Evolutionary conservation across 2,329 filamentous ascomycete genomes (phyloP).

Genomic region (Cladosporium sp.): DNA sequence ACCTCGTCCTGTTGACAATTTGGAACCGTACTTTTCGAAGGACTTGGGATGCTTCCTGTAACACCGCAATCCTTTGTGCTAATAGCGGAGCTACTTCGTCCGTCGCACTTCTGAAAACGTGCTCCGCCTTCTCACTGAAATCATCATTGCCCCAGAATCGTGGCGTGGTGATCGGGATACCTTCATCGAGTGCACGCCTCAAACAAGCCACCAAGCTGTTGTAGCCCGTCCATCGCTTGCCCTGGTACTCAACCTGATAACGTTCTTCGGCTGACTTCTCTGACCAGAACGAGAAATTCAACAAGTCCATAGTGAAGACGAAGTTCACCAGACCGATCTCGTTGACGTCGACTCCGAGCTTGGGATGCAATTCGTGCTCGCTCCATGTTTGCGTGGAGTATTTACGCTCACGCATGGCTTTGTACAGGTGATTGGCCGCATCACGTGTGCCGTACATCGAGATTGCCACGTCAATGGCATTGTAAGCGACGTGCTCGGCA

Average conservation of each 20-base stretch:
- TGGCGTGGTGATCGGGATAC: conserved; percentile 84
- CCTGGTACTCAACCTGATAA: conserved; percentile 80
- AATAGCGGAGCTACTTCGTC: conserved; percentile 80
- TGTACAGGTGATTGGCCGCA: conserved; percentile 76
- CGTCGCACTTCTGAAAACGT: conserved; percentile 84
- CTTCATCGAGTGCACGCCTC: conserved; percentile 85
- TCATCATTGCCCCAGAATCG: conserved; percentile 66
- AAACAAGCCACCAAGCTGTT: conserved; percentile 89
- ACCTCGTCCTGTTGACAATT: background rate
- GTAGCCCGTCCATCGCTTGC: conserved; percentile 86
- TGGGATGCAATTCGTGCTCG: conserved; percentile 85
- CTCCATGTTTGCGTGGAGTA: conserved; percentile 88
- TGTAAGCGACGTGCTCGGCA: conserved; percentile 86
- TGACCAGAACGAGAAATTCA: conserved; percentile 98
- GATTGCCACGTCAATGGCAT: conserved; percentile 88
- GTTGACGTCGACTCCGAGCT: conserved; percentile 42
- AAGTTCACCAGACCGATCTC: conserved; percentile 64
- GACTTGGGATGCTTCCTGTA: conserved; percentile 64
- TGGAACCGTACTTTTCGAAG: conserved; percentile 56
- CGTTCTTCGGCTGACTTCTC: conserved; percentile 67
- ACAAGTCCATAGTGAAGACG: conserved; percentile 93
- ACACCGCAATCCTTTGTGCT: conserved; percentile 20
- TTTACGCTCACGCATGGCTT: conserved; percentile 76
- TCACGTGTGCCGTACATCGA: conserved; percentile 79
- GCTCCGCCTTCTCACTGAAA: conserved; percentile 64